A percentile compares a stretch with the other conserved stretches of the same genome.
Evolutionary conservation across 1,284 basidiomycete genomes (phyloP).

Genomic region (Moesziomyces parantarcticus): DNA sequence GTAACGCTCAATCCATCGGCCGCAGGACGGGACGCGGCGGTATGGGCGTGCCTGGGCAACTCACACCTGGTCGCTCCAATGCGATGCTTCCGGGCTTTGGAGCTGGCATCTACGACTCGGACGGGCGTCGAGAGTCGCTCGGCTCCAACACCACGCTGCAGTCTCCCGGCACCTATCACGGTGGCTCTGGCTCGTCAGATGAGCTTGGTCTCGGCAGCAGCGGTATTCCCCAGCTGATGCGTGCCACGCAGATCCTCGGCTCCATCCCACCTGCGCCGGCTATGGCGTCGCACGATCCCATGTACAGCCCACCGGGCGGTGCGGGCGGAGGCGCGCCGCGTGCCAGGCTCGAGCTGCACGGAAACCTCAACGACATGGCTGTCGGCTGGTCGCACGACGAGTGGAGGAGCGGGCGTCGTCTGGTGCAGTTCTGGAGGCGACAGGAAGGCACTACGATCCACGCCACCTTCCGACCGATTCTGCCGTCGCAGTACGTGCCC

Average conservation of each 20-base stretch:
- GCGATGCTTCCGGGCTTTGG: slow-evolving; percentile 33
- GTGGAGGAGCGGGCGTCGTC: slow-evolving; percentile 70
- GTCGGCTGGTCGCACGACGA: slow-evolving; percentile 72
- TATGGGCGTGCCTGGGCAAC: slow-evolving; percentile 23
- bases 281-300: slow-evolving; percentile 30
- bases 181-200: slow-evolving; percentile 32
- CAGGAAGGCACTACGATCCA: slow-evolving; percentile 71
- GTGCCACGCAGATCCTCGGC: slow-evolving; percentile 42
- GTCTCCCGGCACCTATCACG: slow-evolving; percentile 31
- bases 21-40: slow-evolving; percentile 37
- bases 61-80: slow-evolving; percentile 36
- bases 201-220: slow-evolving; percentile 30
- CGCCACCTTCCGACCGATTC: slow-evolving; percentile 70
- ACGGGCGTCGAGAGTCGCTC: slow-evolving; percentile 34
- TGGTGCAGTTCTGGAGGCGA: slow-evolving; percentile 72
- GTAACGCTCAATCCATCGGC: slow-evolving; percentile 26
- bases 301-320: slow-evolving; percentile 45
- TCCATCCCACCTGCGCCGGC: slow-evolving; percentile 20
- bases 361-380: slow-evolving; percentile 71
- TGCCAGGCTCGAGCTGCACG: slow-evolving; percentile 67
- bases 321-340: slow-evolving; percentile 40
- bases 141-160: slow-evolving; percentile 30
- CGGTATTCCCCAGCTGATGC: slow-evolving; percentile 47
- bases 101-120: slow-evolving; percentile 32
- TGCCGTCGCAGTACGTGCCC: slow-evolving; percentile 68